phyloP scores from a whole-genome alignment of 768 basidiomycete genomes.

The Tricholoma furcatifolium region DNA sequence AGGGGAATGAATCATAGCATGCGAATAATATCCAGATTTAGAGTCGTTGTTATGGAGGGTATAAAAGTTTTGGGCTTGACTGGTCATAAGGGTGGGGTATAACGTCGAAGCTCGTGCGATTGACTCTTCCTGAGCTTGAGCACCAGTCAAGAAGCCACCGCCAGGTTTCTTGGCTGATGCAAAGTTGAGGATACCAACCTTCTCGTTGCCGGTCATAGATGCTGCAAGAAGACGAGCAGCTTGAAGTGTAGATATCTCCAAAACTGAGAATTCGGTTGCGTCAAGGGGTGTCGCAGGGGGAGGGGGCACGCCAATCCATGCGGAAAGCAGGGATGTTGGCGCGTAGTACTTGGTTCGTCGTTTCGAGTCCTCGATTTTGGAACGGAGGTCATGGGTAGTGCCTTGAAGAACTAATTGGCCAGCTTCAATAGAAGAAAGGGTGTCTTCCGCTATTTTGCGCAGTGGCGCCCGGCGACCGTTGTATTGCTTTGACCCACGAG shows the following conservation, averaged over 20 bases:
- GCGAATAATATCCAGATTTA: slow-evolving; percentile 64
- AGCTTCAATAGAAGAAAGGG: slow-evolving; percentile 44
- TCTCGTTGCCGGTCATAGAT: slow-evolving; percentile 18
- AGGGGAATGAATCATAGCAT: slow-evolving; percentile 78
- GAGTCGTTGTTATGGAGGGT: slow-evolving; percentile 47
- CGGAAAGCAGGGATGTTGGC: slow-evolving; percentile 44
- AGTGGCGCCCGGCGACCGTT: slow-evolving; percentile 27
- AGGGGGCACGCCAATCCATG: slow-evolving; percentile 46
- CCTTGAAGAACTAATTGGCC: slow-evolving; percentile 36
- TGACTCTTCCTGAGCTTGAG: slow-evolving; percentile 79
- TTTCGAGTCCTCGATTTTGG: slow-evolving; percentile 24
- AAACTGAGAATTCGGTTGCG: slow-evolving; percentile 40
- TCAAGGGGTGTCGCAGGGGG: slow-evolving; percentile 28
- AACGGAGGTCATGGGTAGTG: slow-evolving; percentile 26
- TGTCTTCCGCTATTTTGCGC: slow-evolving; percentile 48
- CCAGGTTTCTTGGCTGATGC: slow-evolving; percentile 75
- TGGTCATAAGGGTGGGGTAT: slow-evolving; percentile 58
- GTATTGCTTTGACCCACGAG: slow-evolving; percentile 14
- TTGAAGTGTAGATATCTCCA: slow-evolving; percentile 64
- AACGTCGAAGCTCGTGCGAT: slow-evolving; percentile 76
- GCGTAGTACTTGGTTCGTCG: slow-evolving; percentile 53
- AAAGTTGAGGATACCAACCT: slow-evolving; percentile 71
- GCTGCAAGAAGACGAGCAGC: slow-evolving; percentile 46
- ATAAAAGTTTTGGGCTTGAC: slow-evolving; percentile 60
- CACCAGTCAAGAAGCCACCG: slow-evolving; percentile 72